Conservation (phyloP, 2,329 filamentous ascomycete species). For the Blastomyces parvus region DNA sequence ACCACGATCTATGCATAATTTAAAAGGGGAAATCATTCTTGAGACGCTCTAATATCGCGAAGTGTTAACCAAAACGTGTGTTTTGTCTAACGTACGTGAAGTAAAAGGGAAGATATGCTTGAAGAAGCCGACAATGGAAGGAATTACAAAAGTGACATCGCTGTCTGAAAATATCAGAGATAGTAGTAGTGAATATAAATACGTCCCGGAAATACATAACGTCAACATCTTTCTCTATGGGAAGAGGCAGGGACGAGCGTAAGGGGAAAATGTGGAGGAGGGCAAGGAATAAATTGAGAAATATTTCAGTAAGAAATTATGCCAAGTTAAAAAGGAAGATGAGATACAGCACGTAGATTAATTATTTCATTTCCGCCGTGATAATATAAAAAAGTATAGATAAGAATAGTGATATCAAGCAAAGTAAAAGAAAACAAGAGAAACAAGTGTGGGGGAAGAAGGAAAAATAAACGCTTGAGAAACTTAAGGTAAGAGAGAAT, state of each 20-base stretch:
- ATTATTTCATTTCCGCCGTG: constrained; percentile 6
- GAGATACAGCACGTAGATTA: constrained; percentile 19
- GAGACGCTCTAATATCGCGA: no score
- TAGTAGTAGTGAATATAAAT: background rate
- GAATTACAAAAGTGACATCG: no score
- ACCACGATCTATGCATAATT: no score
- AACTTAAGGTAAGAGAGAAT: constrained; percentile 9
- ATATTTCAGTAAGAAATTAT: background rate
- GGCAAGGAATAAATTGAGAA: constrained; percentile 2
- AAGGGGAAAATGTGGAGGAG: background rate
- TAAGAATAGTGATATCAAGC: background rate
- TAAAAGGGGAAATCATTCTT: no score
- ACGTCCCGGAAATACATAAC: background rate
- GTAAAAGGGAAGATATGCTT: no score
- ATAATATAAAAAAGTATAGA: background rate
- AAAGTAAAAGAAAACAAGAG: constrained; percentile 14
- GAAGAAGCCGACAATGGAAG: no score
- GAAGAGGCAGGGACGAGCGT: background rate
- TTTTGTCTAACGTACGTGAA: no score
- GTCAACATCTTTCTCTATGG: background rate
- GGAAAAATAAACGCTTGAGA: constrained; percentile 20
- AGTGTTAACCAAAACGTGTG: no score
- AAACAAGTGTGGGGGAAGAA: constrained; percentile 20
- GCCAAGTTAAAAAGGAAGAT: constrained; percentile 15
- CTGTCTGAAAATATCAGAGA: no score